Percentiles rank a stretch among this genome's conserved stretches.
Conservation (phyloP, 2,329 filamentous ascomycete species). For the Botryosphaeria dothidea region DNA sequence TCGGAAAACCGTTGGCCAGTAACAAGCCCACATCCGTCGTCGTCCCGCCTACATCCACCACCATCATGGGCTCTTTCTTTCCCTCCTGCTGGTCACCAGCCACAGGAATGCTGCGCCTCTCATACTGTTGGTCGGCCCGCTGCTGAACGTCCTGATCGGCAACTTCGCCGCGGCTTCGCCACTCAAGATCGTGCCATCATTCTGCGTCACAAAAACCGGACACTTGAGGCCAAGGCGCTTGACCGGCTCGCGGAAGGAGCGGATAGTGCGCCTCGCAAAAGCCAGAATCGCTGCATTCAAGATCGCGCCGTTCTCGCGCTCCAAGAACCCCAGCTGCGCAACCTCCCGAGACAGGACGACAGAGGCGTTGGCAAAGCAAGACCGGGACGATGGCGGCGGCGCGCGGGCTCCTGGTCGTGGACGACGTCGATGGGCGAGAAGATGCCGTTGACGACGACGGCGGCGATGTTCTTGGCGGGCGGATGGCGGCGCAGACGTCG, state of each 20-base stretch:
- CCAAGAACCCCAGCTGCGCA: slow-evolving; percentile 52
- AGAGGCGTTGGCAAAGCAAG: slow-evolving; percentile 36
- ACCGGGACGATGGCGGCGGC: slow-evolving; percentile 41
- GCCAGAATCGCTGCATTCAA: slow-evolving; percentile 63
- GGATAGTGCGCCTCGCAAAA: slow-evolving; percentile 60
- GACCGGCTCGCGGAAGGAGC: slow-evolving; percentile 57
- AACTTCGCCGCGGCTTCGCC: slow-evolving; percentile 55
- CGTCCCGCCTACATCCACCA: slow-evolving; percentile 67
- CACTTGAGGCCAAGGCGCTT: slow-evolving; percentile 51
- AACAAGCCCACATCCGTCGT: slow-evolving; percentile 64
- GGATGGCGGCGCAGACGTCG: slow-evolving; percentile 35
- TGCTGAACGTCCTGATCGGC: slow-evolving; percentile 64
- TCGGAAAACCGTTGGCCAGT: slow-evolving; percentile 61
- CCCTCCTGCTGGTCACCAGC: slow-evolving; percentile 23
- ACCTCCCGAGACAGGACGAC: slow-evolving; percentile 46
- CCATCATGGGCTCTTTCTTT: slow-evolving; percentile 35
- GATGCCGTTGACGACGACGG: slow-evolving; percentile 47
- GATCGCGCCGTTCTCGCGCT: slow-evolving; percentile 66
- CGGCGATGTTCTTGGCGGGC: slow-evolving; percentile 35
- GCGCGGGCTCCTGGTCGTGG: slow-evolving; percentile 43
- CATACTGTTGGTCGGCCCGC: slow-evolving; percentile 63
- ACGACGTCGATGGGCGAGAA: slow-evolving; percentile 50
- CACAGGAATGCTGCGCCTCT: slow-evolving; percentile 57
- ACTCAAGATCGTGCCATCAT: slow-evolving; percentile 63
- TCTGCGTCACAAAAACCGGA: slow-evolving; percentile 60